A percentile compares a stretch with the other conserved stretches of the same genome.
Conservation (phyloP, 2,329 filamentous ascomycete genomes). For the Hymenoscyphus linearis region DNA sequence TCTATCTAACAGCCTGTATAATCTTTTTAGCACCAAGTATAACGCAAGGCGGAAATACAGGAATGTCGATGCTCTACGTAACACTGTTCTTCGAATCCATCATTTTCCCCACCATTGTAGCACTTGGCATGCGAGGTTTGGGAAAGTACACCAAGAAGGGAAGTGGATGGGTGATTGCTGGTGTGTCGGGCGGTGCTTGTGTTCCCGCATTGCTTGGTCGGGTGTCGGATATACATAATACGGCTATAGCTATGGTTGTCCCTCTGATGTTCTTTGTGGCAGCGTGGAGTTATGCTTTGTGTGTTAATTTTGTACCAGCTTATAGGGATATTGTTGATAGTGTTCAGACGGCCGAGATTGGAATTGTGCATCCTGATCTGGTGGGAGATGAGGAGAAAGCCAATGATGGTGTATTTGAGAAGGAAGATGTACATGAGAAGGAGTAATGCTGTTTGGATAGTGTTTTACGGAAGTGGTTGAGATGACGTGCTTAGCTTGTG, state of each 20-base stretch:
- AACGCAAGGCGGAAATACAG: conserved; percentile 42
- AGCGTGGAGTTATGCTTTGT: conserved; percentile 40
- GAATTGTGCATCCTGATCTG: conserved; percentile 2
- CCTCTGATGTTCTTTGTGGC: conserved; percentile 44
- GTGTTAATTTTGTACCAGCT: conserved; percentile 33
- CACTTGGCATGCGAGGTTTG: conserved; percentile 68
- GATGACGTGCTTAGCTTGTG: too few relatives aligned
- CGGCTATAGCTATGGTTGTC: conserved; percentile 36
- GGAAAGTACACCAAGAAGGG: conserved; percentile 74
- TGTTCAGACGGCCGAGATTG: conserved; percentile 16
- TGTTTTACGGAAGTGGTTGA: too few relatives aligned
- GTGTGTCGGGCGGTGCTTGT: conserved; percentile 66
- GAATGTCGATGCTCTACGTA: conserved; percentile 45
- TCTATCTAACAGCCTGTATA: conserved; percentile 41
- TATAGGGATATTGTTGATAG: conserved; percentile 23
- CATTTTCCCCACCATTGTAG: conserved; percentile 68
- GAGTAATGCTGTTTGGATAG: neutral
- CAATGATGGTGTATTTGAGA: conserved; percentile 13
- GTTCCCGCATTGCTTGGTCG: conserved; percentile 68
- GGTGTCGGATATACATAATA: conserved; percentile 47
- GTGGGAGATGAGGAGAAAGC: conserved; percentile 10
- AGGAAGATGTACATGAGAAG: neutral
- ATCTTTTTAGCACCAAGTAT: conserved; percentile 46
- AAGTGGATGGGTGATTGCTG: conserved; percentile 64
- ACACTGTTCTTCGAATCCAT: conserved; percentile 49